Percentiles rank a stretch among this genome's conserved stretches.
Conservation (phyloP, 768 basidiomycete genomes). For the Epithele typhae region DNA sequence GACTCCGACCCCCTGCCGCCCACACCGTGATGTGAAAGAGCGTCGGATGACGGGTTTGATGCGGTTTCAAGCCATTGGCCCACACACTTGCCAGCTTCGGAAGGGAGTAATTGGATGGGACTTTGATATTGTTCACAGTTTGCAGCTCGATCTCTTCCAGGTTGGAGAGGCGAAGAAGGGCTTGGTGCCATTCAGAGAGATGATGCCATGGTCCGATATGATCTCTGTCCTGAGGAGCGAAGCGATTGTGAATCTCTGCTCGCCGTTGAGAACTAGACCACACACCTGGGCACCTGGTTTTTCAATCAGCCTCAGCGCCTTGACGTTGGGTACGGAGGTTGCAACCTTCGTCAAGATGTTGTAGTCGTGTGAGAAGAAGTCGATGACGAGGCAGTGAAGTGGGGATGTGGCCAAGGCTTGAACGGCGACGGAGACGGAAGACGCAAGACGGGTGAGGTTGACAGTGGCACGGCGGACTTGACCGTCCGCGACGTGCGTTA, state of each 20-base stretch:
- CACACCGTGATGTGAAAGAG: too few species aligned
- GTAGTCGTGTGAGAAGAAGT: conserved; percentile 5
- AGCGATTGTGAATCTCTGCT: neutral
- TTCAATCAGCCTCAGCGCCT: conserved; percentile 5
- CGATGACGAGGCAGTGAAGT: neutral
- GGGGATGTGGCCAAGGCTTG: neutral
- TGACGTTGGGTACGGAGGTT: neutral
- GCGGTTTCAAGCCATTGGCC: too few species aligned
- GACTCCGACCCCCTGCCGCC: too few species aligned
- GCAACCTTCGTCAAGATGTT: neutral
- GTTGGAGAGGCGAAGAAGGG: neutral
- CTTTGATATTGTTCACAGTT: neutral
- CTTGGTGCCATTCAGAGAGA: too few species aligned
- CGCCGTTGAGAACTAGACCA: too few species aligned
- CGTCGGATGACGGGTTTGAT: too few species aligned
- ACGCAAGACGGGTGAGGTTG: neutral
- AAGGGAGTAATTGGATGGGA: too few species aligned
- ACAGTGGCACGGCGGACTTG: neutral
- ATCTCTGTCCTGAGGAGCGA: neutral
- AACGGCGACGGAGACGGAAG: neutral
- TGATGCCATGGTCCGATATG: neutral
- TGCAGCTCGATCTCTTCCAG: neutral
- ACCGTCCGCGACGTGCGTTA: neutral
- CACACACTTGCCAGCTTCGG: too few species aligned
- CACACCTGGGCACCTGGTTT: neutral